These are phyloP conservation scores for Melastoma malabathricum DNA, from an alignment of 345 rosid species.

Conservation along the genomic window DNA sequence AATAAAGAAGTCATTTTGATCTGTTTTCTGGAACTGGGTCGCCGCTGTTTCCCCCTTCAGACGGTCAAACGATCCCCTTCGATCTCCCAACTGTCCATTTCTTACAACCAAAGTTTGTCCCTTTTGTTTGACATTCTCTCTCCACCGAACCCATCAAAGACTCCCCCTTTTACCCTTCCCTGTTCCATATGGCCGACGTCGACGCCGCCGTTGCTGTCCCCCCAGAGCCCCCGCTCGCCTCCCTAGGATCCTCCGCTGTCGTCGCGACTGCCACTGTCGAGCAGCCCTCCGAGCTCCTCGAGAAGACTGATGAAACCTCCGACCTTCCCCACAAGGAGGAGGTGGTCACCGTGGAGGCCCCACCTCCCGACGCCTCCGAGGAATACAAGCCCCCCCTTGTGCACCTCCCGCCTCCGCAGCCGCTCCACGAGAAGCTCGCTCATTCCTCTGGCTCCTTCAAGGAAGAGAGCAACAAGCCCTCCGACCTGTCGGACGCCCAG, in stretches of 20 bases:
- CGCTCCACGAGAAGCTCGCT: conserved; percentile 19
- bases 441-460: conserved; percentile 39
- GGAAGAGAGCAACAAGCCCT: conserved; percentile 48
- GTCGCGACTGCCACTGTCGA: conserved; percentile 2
- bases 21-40: too few species aligned
- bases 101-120: too few species aligned
- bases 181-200: too few species aligned
- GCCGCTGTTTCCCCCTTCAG: too few species aligned
- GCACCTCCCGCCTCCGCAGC: conserved; percentile 1
- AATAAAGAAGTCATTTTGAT: too few species aligned
- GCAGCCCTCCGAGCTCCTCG: conserved; percentile 11
- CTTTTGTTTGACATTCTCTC: too few species aligned
- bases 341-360: conserved; percentile 3
- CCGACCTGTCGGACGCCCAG: conserved; percentile 42
- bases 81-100: too few species aligned
- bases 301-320: conserved; percentile 2
- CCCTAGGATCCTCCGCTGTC: background rate
- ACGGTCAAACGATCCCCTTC: too few species aligned
- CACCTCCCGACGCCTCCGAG: too few species aligned
- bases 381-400: too few species aligned
- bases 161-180: too few species aligned
- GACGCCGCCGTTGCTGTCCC: background rate
- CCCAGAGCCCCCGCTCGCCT: background rate
- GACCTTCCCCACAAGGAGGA: conserved; percentile 1
- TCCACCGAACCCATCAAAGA: too few species aligned